Base-by-base conservation (phyloP, 257 asterid genomes). In the Solanum paucissectum region DNA sequence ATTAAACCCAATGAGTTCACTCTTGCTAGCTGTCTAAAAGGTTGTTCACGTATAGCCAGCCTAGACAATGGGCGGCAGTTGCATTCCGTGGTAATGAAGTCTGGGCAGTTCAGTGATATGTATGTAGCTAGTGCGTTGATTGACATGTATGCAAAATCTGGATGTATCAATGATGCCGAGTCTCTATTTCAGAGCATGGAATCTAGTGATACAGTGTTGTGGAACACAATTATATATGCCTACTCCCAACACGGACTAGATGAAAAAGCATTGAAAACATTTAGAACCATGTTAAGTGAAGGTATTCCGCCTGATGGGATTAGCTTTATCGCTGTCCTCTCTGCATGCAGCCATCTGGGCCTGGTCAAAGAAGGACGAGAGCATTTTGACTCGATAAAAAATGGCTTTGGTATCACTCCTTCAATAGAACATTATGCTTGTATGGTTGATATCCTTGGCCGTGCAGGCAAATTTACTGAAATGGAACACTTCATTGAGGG, bases 341-440 rank as follows among this genome's bases (percentile, higher is more conserved):
- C 98, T 87, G 97, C 96, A 3, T 96, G 98, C 92, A 93, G 98
- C 92, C 98, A 94, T 92, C 88, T 94, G 91, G 98, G 98, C 76
- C 90, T 94, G 85, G 91, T 93, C 86, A 96, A 94, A 87, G 95
- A 95, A 89, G 99, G 98, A 49, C 89, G 84, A 81, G 90, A 52
- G 86, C 90, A 90, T 88, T 96, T 96, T 87, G 87, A 89, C 68
- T 91, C 92, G 2, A 96, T 96, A 95, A 87, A 76, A 83, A 92
- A 92, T 74, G 83, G 72, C 18, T 92, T 92, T 32, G 94, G 93
- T 40, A 91, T 95, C 40, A 83, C 92, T 90, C 96, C 98, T 32
- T 88, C 89, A 76, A 88, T 92, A 6, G 97, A 95, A 88, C 98
- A 95, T 89, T 93, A 95, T 90, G 97, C 98, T 87, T 95, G 98